These are phyloP conservation scores for Hanseniaspora lindneri DNA, from an alignment of 805 yeast genomes.

Conservation along the genomic window DNA sequence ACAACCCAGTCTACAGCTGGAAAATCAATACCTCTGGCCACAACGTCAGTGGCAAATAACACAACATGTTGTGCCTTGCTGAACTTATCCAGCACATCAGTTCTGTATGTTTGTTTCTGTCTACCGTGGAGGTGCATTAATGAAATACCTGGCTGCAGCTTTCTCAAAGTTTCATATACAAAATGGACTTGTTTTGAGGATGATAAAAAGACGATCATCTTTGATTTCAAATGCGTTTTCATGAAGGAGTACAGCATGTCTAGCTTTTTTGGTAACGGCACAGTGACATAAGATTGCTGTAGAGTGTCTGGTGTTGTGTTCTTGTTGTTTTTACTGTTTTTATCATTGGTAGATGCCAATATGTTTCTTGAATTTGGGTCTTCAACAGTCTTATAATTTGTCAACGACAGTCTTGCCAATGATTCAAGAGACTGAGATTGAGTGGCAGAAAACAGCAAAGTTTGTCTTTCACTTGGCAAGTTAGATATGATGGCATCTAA, in stretches of 20 bases:
- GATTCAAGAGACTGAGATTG: slow-evolving; percentile 74
- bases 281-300: slow-evolving; percentile 69
- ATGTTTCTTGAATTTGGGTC: slow-evolving; percentile 36
- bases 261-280: slow-evolving; percentile 66
- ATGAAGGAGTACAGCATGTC: slow-evolving; percentile 79
- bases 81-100: slow-evolving; percentile 70
- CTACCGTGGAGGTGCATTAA: slow-evolving; percentile 77
- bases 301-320: slow-evolving; percentile 64
- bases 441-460: slow-evolving; percentile 77
- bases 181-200: slow-evolving; percentile 86
- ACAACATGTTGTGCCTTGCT: slow-evolving; percentile 69
- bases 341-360: slow-evolving; percentile 35
- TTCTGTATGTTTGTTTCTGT: slow-evolving; percentile 78
- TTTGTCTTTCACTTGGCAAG: slow-evolving; percentile 71
- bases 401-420: slow-evolving; percentile 55
- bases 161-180: slow-evolving; percentile 75
- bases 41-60: slow-evolving; percentile 80
- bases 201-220: slow-evolving; percentile 71
- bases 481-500: slow-evolving; percentile 69
- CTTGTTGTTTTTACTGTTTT: slow-evolving; percentile 19
- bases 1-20: slow-evolving; percentile 94
- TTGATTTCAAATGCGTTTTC: slow-evolving; percentile 66
- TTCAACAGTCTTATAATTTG: slow-evolving; percentile 42
- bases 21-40: slow-evolving; percentile 84
- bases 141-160: slow-evolving; percentile 85